Percentiles rank a stretch among this genome's conserved stretches.
Evolutionary conservation across 371 early-diverging fungal species (phyloP).

Genomic region (Saksenaea oblongispora): DNA sequence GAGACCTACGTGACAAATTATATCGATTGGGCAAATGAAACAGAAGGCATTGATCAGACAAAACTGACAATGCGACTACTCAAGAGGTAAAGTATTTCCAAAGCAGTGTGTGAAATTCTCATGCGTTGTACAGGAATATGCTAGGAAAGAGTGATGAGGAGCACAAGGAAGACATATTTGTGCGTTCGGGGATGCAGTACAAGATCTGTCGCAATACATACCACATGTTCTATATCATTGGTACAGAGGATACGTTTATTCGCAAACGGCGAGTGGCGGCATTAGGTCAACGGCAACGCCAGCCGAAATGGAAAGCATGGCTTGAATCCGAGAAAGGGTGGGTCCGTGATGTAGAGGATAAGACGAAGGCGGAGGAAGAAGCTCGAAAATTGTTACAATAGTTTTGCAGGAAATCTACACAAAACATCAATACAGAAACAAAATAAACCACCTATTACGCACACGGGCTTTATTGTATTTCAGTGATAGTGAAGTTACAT

Average conservation of each 20-base stretch:
- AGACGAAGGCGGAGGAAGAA: conserved; percentile 13
- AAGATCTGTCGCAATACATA: conserved; percentile 82
- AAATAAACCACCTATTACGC: too few relatives aligned
- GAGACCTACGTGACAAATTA: conserved; percentile 92
- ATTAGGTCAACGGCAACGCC: neutral
- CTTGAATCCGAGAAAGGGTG: conserved; percentile 25
- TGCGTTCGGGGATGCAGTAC: conserved; percentile 79
- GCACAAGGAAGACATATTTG: conserved; percentile 62
- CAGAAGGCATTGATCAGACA: conserved; percentile 67
- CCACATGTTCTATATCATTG: conserved; percentile 54
- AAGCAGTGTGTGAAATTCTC: too few relatives aligned
- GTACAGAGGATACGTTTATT: conserved; percentile 56
- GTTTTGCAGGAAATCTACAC: neutral
- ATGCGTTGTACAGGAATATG: too few relatives aligned
- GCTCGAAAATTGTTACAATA: conserved; percentile 4
- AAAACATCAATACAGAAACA: too few relatives aligned
- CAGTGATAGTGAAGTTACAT: too few relatives aligned
- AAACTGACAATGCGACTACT: conserved; percentile 71
- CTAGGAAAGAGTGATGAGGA: too few relatives aligned
- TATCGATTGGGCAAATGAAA: conserved; percentile 73
- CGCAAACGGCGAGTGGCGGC: conserved; percentile 16
- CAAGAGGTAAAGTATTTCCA: too few relatives aligned
- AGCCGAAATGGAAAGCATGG: conserved; percentile 16
- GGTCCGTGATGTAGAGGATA: conserved; percentile 12
- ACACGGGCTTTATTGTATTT: too few relatives aligned